Conservation (phyloP, 192 early-diverging fungal genomes). For the Phycomyces blakesleeanus region DNA sequence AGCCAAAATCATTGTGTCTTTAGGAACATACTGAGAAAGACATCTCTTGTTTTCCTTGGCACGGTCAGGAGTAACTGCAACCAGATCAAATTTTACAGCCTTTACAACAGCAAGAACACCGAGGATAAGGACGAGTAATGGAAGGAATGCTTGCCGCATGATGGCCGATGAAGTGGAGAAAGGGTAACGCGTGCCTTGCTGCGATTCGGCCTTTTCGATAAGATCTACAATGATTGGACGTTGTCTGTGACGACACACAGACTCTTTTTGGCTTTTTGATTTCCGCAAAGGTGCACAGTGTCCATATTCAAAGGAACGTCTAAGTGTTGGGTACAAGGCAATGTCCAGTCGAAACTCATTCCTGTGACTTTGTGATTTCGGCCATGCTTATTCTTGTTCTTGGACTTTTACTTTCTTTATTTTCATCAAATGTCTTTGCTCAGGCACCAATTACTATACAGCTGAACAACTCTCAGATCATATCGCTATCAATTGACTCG, state of each 20-base stretch:
- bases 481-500: constrained; percentile 1
- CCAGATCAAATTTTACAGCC: constrained; percentile 82
- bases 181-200: background rate
- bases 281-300: too few relatives aligned
- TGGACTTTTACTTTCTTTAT: background rate
- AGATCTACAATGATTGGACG: background rate
- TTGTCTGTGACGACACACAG: background rate
- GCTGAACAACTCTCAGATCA: constrained; percentile 9
- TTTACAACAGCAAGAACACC: constrained; percentile 2
- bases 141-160: constrained; percentile 7
- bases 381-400: background rate
- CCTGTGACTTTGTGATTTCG: background rate
- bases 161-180: background rate
- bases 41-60: constrained; percentile 50
- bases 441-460: constrained; percentile 9
- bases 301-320: too few relatives aligned
- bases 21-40: constrained; percentile 72
- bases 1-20: constrained; percentile 66
- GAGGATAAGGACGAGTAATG: constrained; percentile 12
- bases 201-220: background rate
- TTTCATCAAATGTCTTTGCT: background rate
- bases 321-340: background rate
- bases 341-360: background rate
- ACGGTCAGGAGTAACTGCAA: constrained; percentile 41
- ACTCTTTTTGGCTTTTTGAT: background rate